A percentile compares a stretch with the other conserved stretches of the same genome.
These are phyloP conservation scores for Tilletiopsis washingtonensis DNA, from an alignment of 1,284 basidiomycete genomes.

Conservation along the genomic window DNA sequence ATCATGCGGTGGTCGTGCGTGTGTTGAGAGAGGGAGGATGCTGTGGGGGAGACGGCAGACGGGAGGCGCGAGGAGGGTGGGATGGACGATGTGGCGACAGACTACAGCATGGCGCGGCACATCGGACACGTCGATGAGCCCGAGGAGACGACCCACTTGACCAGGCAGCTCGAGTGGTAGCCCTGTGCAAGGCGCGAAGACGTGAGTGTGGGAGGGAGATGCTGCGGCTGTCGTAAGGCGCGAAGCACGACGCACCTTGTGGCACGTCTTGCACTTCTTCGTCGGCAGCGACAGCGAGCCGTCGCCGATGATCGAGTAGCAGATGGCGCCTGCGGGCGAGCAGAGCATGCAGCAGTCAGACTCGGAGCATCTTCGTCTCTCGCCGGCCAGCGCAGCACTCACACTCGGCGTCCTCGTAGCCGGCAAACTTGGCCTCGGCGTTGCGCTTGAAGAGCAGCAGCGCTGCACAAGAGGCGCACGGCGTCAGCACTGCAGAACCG, in stretches of 20 bases:
- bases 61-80: no score
- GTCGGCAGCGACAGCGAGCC: slow-evolving; percentile 74
- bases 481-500: background rate
- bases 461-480: slow-evolving; percentile 49
- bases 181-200: slow-evolving; percentile 4
- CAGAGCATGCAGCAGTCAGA: background rate
- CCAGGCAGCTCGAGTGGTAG: slow-evolving; percentile 28
- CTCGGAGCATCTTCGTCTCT: no score
- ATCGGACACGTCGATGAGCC: slow-evolving; percentile 85
- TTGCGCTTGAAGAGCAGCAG: slow-evolving; percentile 92
- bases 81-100: background rate
- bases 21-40: no score
- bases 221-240: slow-evolving; percentile 68
- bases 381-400: no score
- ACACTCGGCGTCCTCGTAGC: slow-evolving; percentile 39
- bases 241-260: slow-evolving; percentile 86
- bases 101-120: slow-evolving; percentile 59
- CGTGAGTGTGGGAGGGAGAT: background rate
- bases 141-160: slow-evolving; percentile 76
- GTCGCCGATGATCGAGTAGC: slow-evolving; percentile 76
- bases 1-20: no score
- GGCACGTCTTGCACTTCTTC: slow-evolving; percentile 86
- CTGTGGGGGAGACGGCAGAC: no score
- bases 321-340: no score
- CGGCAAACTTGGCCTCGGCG: slow-evolving; percentile 55